Evolutionary conservation across 306 rosid species (phyloP).

Genomic region (Vicia villosa): DNA sequence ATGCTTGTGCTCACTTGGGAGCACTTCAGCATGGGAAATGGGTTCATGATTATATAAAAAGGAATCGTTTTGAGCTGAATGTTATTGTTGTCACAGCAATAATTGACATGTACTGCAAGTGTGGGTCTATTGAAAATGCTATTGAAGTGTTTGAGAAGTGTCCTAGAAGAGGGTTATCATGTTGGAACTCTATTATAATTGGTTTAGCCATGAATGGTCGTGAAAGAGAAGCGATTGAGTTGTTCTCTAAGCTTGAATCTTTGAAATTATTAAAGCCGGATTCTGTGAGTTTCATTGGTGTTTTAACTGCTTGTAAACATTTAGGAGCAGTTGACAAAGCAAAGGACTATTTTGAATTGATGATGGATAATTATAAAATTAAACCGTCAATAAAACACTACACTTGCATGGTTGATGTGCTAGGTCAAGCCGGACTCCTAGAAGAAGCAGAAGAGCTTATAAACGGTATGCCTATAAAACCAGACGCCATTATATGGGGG

Average conservation of each 20-base stretch:
- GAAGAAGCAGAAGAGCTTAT: conserved; percentile 83
- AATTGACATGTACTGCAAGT: conserved; percentile 84
- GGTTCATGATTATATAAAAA: conserved; percentile 68
- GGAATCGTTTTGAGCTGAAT: conserved; percentile 61
- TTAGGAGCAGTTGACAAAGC: conserved; percentile 67
- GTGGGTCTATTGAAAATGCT: conserved; percentile 67
- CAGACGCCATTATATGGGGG: conserved; percentile 84
- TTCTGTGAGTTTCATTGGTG: conserved; percentile 69
- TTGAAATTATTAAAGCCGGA: conserved; percentile 59
- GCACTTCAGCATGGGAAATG: conserved; percentile 79
- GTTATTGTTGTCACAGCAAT: conserved; percentile 67
- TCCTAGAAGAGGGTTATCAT: conserved; percentile 56
- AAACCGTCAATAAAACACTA: conserved; percentile 74
- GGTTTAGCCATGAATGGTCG: conserved; percentile 79
- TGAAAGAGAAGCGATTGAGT: conserved; percentile 62
- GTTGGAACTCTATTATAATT: conserved; percentile 79
- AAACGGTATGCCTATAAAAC: conserved; percentile 54
- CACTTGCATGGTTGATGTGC: conserved; percentile 76
- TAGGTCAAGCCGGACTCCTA: conserved; percentile 68
- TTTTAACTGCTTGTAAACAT: conserved; percentile 78
- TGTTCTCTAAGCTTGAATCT: conserved; percentile 63
- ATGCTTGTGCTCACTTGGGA: conserved; percentile 83
- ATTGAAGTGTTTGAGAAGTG: conserved; percentile 57
- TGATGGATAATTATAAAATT: conserved; percentile 54
- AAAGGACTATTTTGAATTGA: conserved; percentile 53